Conservation (phyloP, 495 filamentous ascomycete species). For the Aspergillus homomorphus region DNA sequence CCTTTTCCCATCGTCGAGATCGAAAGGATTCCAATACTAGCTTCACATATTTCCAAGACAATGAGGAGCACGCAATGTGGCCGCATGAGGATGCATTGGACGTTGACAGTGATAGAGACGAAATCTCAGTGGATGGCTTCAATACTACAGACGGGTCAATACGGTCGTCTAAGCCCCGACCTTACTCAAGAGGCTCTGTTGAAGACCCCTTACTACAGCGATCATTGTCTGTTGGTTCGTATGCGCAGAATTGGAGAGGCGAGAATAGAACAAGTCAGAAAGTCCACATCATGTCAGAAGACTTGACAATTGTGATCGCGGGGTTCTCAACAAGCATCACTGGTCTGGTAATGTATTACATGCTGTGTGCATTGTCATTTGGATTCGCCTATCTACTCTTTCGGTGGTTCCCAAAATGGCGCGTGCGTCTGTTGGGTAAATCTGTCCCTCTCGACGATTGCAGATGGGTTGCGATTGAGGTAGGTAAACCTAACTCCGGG, state of each 20-base stretch:
- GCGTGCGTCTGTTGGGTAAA: constrained; percentile 70
- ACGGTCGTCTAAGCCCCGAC: constrained; percentile 48
- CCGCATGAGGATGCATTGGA: constrained; percentile 51
- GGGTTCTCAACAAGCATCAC: constrained; percentile 75
- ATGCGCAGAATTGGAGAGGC: constrained; percentile 52
- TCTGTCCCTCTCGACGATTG: constrained; percentile 65
- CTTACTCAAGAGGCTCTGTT: constrained; percentile 59
- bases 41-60: constrained; percentile 80
- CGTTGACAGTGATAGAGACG: constrained; percentile 54
- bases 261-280: constrained; percentile 73
- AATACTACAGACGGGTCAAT: constrained; percentile 32
- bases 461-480: constrained; percentile 89
- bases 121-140: constrained; percentile 34
- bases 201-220: constrained; percentile 71
- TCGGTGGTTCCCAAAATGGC: constrained; percentile 87
- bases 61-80: constrained; percentile 51
- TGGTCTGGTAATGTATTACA: constrained; percentile 65
- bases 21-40: constrained; percentile 81
- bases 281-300: constrained; percentile 87
- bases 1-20: constrained; percentile 74
- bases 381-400: constrained; percentile 81
- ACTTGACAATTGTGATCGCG: constrained; percentile 86
- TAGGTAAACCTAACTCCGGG: constrained; percentile 25
- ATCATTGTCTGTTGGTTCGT: constrained; percentile 51
- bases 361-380: constrained; percentile 65